phyloP scores from a whole-genome alignment of 2,329 filamentous ascomycete genomes.

The Fusarium compactum region DNA sequence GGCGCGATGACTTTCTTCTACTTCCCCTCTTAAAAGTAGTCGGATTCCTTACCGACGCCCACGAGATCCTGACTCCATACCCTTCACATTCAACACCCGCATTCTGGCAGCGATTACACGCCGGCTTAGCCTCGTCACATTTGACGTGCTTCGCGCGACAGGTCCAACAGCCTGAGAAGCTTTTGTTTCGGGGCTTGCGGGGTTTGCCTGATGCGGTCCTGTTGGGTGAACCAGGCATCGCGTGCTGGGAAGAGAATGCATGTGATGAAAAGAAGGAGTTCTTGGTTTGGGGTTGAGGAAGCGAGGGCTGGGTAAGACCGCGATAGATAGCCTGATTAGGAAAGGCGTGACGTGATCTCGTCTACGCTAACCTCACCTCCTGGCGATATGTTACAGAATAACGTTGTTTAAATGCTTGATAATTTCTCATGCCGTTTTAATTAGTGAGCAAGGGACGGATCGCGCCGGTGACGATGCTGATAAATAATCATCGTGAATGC shows the following conservation, averaged over 20 bases:
- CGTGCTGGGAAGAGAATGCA: not conserved
- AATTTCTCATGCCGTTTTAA: not conserved
- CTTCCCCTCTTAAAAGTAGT: conserved; percentile 33
- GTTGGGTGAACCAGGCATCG: conserved; percentile 24
- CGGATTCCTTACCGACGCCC: conserved; percentile 44
- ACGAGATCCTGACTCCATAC: conserved; percentile 42
- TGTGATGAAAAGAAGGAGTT: not conserved
- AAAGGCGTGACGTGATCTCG: not conserved
- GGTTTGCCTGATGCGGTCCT: conserved; percentile 27
- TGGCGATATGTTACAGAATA: too few relatives aligned
- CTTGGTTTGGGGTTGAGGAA: not conserved
- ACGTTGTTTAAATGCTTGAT: not conserved
- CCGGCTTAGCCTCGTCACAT: conserved; percentile 39
- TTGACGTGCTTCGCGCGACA: conserved; percentile 46
- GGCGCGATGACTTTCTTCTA: conserved; percentile 20
- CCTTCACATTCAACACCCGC: conserved; percentile 40
- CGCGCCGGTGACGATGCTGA: not conserved
- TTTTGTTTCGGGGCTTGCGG: conserved; percentile 45
- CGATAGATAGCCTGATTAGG: not conserved
- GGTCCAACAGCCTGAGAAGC: conserved; percentile 46
- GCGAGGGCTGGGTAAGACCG: conserved; percentile 16
- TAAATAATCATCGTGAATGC: not conserved
- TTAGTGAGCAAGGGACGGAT: not conserved
- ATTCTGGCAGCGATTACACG: conserved; percentile 39
- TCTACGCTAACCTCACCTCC: not conserved